Evolutionary conservation across 306 rosid genomes (phyloP), one percentile per base, ranked within the genome.

Genomic region (Cyclanthera cordifolia): DNA sequence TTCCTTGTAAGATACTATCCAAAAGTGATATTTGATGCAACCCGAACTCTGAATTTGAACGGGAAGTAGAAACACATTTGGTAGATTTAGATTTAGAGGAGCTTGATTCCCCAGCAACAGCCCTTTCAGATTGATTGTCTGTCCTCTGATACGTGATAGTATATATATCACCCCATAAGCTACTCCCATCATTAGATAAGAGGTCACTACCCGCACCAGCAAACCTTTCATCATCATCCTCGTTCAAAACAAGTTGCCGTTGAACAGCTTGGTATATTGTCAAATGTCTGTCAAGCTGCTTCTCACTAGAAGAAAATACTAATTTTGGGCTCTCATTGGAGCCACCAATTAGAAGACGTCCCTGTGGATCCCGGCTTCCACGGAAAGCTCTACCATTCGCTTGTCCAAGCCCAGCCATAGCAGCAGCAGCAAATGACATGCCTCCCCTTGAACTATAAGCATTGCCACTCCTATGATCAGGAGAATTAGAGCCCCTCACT

Each of bases 341-440:
- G 57, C 84, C 73, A 66, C 91, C 90, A 82, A 83, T 82, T 49
- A 86, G 60, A 52, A 87, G 90, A 4, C 86, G 90, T 47, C 99
- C 99, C 1, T 86, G 90, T 28, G 90, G 76, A 81, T 94, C 99
- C 79, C 97, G 80, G 41, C 95, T 88, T 43, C 99, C 97, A 81
- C 95, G 82, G 41, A 86, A 59, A 56, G 91, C 99, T 79, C 97
- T 85, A 71, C 81, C 80, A 84, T 82, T 90, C 43, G 84, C 90
- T 55, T 95, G 82, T 72, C 95, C 95, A 76, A 94, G 95, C 47
- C 99, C 99, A 63, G 99, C 95, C 97, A 88, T 94, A 58, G 99
- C 96, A 52, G 99, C 99, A 72, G 97, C 97, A 78, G 97, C 97
- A 78, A 94, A 94, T 66, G 99, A 88, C 99, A 94, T 90, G 56